These are phyloP conservation scores for Pneumocystis murina DNA, from an alignment of 1,139 yeast genomes.

Conservation along the genomic window DNA sequence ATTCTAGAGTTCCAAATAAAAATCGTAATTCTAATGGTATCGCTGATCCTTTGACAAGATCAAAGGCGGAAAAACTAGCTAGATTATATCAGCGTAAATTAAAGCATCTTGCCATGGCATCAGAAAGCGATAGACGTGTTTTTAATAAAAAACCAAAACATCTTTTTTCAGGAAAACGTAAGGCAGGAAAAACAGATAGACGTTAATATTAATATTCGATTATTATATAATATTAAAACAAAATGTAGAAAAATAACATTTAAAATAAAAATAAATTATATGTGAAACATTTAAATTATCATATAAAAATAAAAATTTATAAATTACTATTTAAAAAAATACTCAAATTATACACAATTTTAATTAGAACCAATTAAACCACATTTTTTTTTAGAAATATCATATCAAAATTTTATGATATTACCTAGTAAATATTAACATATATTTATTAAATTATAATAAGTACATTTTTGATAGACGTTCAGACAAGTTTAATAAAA, in stretches of 20 bases:
- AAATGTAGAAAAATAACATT: background rate
- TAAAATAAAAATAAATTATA: background rate
- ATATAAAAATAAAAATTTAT: background rate
- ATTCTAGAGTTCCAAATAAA: conserved; percentile 32
- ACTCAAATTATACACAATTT: background rate
- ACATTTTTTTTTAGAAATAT: background rate
- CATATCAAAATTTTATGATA: background rate
- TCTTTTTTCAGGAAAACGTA: conserved; percentile 90
- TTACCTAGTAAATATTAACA: background rate
- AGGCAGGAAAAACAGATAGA: conserved; percentile 59
- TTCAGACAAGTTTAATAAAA: background rate
- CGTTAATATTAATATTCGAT: conserved; percentile 28
- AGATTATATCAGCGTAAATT: conserved; percentile 87
- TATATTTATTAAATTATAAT: background rate
- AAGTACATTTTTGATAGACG: background rate
- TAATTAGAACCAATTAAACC: background rate
- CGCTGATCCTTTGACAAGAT: conserved; percentile 57
- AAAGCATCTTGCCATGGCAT: conserved; percentile 80
- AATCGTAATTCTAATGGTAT: conserved; percentile 83
- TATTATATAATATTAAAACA: background rate
- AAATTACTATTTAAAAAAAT: background rate
- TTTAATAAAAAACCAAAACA: conserved; percentile 83
- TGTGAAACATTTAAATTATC: background rate
- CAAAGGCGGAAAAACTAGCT: conserved; percentile 75
- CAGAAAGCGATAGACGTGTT: conserved; percentile 90